Conservation (phyloP, 1,284 basidiomycete genomes). For the Naganishia cerealis region DNA sequence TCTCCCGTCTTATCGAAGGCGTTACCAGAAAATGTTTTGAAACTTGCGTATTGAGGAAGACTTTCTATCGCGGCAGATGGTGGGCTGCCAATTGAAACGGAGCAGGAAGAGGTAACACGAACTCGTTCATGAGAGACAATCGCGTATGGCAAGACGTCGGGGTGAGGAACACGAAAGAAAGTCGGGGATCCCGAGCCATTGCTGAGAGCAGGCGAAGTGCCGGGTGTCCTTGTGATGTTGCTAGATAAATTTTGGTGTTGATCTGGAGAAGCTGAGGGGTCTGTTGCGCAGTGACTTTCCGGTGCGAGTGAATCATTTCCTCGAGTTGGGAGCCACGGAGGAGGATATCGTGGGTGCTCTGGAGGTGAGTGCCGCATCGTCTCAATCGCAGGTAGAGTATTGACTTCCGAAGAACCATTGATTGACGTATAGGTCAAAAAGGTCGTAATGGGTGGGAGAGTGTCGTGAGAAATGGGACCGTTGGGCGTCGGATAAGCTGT, state of each 20-base stretch:
- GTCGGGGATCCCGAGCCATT: neutral
- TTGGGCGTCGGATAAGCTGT: neutral
- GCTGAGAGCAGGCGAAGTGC: neutral
- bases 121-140: constrained; percentile 9
- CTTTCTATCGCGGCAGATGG: neutral
- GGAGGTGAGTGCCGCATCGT: neutral
- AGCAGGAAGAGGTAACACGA: neutral
- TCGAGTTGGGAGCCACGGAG: neutral
- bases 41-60: neutral
- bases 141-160: constrained; percentile 12
- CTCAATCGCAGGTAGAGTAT: neutral
- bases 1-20: neutral
- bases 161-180: neutral
- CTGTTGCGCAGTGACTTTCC: neutral
- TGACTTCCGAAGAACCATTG: neutral
- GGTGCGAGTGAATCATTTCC: neutral
- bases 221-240: neutral
- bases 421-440: neutral
- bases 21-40: neutral
- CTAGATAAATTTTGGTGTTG: neutral
- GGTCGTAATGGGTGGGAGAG: neutral
- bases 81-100: neutral
- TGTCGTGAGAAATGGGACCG: neutral
- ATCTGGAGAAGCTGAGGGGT: neutral
- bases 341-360: neutral